Base-by-base conservation (phyloP, 2,329 filamentous ascomycete species). In the Nigrospora sphaerica region DNA sequence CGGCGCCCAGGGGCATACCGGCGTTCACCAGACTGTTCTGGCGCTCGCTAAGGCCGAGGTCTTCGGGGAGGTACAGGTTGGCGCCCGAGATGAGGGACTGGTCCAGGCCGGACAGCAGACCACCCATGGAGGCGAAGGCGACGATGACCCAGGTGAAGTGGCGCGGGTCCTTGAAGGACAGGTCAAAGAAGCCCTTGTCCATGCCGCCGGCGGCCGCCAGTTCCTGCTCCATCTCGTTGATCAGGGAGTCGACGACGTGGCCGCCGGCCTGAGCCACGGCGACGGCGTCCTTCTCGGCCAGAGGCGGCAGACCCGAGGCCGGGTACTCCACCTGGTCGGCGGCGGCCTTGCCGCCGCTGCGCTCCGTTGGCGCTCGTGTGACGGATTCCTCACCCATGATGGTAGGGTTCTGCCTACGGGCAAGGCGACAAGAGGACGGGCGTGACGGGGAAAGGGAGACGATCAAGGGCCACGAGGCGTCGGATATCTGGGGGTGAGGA, bases 61-160 rank as follows among this genome's bases (percentile, higher is more conserved):
- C 80, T 0, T 61, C 53, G 3, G 84, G 85, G 39, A 88, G 68
- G 59, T 77, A 84, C 4, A 88, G 68, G 56, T 85, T 83, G 42
- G 85, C 85, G 44, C 85, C 85, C 12, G 77, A 83, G 56, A 88
- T 88, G 46, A 88, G 69, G 39, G 80, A 85, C 64, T 88, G 85
- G 57, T 88, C 85, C 17, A 88, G 72, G 49, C 85, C 85, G 2
- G 81, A 86, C 1, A 88, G 75, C 18, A 88, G 68, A 59, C 85
- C 85, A 42, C 85, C 84, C 81, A 88, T 85, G 14, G 80, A 85
- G n/a, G 84, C 84, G 54, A 88, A 88, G 1, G 74, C 79, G 39
- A 86, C 81, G 13, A 86, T 72, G 14, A 85, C 65, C 69, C 75
- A 85, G 23, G 83, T 88, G 61, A 86, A 88, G 57, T 80, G 65